A percentile compares a stretch with the other conserved stretches of the same genome.
Conservation (phyloP, 2,329 filamentous ascomycete genomes). For the Trichoderma sp. region DNA sequence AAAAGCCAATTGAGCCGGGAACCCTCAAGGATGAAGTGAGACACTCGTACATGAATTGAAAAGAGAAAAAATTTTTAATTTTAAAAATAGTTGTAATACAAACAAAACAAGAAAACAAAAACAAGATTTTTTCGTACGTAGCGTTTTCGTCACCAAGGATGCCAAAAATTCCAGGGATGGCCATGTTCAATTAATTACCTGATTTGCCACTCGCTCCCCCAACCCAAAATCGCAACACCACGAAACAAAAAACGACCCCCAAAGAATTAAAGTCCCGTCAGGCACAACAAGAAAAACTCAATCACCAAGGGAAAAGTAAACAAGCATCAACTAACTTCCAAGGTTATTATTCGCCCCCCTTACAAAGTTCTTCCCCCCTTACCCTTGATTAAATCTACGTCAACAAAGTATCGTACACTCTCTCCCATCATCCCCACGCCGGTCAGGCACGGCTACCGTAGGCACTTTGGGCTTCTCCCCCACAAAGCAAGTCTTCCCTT, state of each 20-base stretch:
- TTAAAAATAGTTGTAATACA: background rate
- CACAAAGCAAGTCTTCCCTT: background rate
- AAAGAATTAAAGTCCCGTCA: background rate
- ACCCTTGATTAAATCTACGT: background rate
- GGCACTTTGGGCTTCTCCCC: background rate
- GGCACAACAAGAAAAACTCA: background rate
- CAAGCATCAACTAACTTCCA: background rate
- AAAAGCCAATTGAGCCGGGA: background rate
- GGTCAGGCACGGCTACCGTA: slow-evolving; percentile 19
- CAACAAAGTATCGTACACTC: background rate
- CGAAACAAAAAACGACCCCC: background rate
- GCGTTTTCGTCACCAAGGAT: background rate
- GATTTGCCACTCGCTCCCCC: background rate
- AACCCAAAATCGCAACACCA: background rate
- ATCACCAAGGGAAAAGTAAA: background rate
- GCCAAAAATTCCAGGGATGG: background rate
- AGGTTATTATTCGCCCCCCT: background rate
- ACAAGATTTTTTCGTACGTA: background rate
- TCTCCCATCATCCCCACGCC: background rate
- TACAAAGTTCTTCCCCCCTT: background rate
- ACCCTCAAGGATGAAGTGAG: background rate
- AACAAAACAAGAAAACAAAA: background rate
- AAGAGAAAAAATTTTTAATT: background rate
- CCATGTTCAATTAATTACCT: background rate
- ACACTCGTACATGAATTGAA: background rate